Conservation (phyloP, 2,329 filamentous ascomycete genomes). For the Bimuria novae-zelandiae region DNA sequence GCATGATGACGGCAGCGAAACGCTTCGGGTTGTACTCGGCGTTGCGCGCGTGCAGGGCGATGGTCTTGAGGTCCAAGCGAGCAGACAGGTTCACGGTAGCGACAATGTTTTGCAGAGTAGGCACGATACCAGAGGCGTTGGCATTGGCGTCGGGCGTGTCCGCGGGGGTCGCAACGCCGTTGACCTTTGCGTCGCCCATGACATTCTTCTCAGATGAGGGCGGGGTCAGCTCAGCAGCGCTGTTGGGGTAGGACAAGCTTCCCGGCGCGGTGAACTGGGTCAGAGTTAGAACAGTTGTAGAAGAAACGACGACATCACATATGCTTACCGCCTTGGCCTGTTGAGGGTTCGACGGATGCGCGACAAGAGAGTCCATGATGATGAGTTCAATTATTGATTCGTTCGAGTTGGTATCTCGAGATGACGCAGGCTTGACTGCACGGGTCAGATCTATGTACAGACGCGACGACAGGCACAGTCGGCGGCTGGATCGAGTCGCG, state of each 20-base stretch:
- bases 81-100: constrained; percentile 99
- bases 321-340: constrained; percentile 77
- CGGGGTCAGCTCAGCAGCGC: constrained; percentile 76
- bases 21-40: constrained; percentile 99
- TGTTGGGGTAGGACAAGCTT: constrained; percentile 86
- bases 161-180: constrained; percentile 85
- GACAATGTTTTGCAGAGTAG: constrained; percentile 74
- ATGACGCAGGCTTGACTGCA: constrained; percentile 38
- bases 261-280: constrained; percentile 76
- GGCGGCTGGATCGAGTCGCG: constrained; percentile 35
- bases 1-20: constrained; percentile 99
- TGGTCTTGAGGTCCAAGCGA: constrained; percentile 97
- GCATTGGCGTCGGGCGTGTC: constrained; percentile 79
- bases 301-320: constrained; percentile 25
- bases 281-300: constrained; percentile 27
- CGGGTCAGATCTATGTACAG: constrained; percentile 39
- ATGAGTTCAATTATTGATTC: constrained; percentile 42
- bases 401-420: constrained; percentile 32
- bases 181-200: constrained; percentile 55
- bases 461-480: constrained; percentile 29
- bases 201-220: constrained; percentile 74
- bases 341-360: constrained; percentile 86
- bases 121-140: constrained; percentile 75
- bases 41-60: constrained; percentile 95
- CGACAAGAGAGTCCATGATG: constrained; percentile 92